Evolutionary conservation across 2,329 filamentous ascomycete species (phyloP), one percentile per base, ranked within the genome.

Genomic region (Graphilbum fragrans): DNA sequence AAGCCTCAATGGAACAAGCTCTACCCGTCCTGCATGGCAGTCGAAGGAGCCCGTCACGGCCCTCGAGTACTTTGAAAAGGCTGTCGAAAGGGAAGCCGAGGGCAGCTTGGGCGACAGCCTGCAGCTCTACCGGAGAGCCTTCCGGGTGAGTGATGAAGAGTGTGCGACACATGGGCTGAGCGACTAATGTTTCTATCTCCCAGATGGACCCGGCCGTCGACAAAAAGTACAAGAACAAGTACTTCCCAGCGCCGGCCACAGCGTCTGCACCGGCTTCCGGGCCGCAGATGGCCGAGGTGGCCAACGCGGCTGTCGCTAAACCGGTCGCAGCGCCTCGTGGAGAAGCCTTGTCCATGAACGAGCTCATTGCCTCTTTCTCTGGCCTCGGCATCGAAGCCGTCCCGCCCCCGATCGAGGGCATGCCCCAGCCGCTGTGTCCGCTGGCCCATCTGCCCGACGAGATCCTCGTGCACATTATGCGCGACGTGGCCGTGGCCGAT

Each of bases 31-130:
- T 16, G 20, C 12, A 14, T 11, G 6, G 22, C 29, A 17, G 37
- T 22, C 14, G 8, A 16, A 50, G 42, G 60, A 82, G 50, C 83
- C 83, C 5, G 66, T 68, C 19, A 84, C 88, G 11, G 92, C 92
- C 1, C 63, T 98, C 16, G 92, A 96, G 52, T 85, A 94, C 58
- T 96, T 92, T 53, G 92, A 96, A 58, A 77, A 76, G 56, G 92
- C 90, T 4, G 88, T 94, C 42, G 83, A 93, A 61, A 87, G 80
- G 59, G 92, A 98, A 62, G 74, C 72, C 0, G 76, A 83, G 52
- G 92, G 92, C 1, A 92, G 77, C 47, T 68, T 96, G 39, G 87
- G 88, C 5, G 90, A 96, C 48, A 96, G 90, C 56, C 59, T 98
- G 42, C 77, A 74, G 49, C 72, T 93, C 39, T 98, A 98, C 59